Percentiles rank a stretch among this genome's conserved stretches.
These are phyloP conservation scores for Entomortierella lignicola DNA, from an alignment of 192 early-diverging fungal genomes.

Conservation along the genomic window DNA sequence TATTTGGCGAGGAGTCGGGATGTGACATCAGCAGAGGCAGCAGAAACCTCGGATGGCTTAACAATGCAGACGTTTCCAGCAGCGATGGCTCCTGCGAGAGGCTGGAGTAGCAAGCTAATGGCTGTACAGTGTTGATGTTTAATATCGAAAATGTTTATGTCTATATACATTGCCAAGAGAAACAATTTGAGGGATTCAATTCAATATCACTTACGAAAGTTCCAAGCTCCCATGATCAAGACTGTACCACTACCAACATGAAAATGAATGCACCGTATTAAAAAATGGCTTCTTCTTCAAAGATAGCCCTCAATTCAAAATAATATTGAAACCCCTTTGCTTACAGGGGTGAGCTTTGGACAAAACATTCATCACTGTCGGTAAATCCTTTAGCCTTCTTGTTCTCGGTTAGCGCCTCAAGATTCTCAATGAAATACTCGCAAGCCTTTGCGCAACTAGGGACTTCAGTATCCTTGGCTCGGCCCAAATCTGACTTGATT, in stretches of 20 bases:
- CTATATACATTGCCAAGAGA: no score
- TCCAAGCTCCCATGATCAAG: conserved; percentile 64
- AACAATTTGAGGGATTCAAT: no score
- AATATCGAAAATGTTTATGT: no score
- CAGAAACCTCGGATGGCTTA: conserved; percentile 67
- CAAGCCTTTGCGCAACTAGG: conserved; percentile 1
- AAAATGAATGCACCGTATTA: not conserved
- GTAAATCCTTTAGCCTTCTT: conserved; percentile 1
- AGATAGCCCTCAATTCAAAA: no score
- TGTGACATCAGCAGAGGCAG: conserved; percentile 54
- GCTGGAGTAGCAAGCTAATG: conserved; percentile 60
- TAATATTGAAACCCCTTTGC: no score
- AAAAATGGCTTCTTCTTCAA: not conserved
- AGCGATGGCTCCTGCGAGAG: conserved; percentile 67
- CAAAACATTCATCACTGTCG: conserved; percentile 30
- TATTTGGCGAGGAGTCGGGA: conserved; percentile 63
- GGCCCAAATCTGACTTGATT: conserved; percentile 67
- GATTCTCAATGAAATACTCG: conserved; percentile 21
- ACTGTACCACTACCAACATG: conserved; percentile 38
- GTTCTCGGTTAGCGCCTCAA: conserved; percentile 20
- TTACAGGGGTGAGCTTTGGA: conserved; percentile 47
- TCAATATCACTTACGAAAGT: conserved; percentile 55
- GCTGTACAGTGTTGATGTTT: conserved; percentile 25
- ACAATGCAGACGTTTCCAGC: conserved; percentile 64
- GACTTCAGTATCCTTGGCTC: conserved; percentile 46